phyloP scores from a whole-genome alignment of 495 filamentous ascomycete genomes.

The Tuber umbilicatum region DNA sequence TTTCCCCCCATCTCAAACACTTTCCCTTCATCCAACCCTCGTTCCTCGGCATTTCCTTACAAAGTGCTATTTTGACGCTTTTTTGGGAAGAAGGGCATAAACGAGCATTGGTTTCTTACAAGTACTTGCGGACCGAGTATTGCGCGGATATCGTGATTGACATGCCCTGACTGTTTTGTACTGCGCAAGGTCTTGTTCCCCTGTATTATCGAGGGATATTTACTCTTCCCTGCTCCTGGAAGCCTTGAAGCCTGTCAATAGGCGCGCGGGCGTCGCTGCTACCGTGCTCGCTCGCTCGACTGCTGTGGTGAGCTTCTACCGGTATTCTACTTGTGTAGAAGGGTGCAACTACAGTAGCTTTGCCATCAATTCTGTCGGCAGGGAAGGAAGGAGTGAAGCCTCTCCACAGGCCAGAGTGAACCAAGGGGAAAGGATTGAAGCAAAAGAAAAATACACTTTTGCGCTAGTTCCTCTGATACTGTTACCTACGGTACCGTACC shows the following conservation, averaged over 20 bases:
- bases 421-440: neutral
- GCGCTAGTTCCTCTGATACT: neutral
- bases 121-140: neutral
- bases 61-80: neutral
- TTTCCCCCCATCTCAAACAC: neutral
- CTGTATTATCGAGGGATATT: neutral
- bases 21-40: neutral
- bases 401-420: neutral
- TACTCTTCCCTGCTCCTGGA: neutral
- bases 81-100: conserved; percentile 3
- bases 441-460: conserved; percentile 5
- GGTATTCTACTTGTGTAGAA: too few relatives aligned
- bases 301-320: neutral
- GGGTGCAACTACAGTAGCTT: neutral
- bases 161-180: neutral
- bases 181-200: neutral
- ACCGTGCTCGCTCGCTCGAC: neutral
- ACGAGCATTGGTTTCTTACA: neutral
- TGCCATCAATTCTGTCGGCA: neutral
- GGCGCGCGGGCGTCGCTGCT: neutral
- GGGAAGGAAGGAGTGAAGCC: neutral
- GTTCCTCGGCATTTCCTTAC: neutral
- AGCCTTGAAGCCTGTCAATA: neutral
- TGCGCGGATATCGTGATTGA: neutral
- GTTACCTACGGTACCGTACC: neutral